phyloP scores from a whole-genome alignment of 257 asterid genomes.

The Penstemon newberryi region DNA sequence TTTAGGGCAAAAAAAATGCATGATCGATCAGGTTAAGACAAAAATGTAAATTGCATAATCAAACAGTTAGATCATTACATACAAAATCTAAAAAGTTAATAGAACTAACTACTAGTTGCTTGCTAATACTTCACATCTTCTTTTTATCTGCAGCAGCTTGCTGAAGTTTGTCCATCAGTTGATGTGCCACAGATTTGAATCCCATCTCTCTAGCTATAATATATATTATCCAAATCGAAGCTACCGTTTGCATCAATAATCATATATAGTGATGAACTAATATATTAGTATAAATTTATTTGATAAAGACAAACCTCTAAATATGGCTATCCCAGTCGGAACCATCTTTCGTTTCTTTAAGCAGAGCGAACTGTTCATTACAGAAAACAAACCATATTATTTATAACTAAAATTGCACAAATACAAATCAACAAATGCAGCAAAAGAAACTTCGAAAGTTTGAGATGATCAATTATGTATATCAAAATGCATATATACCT shows the following conservation, averaged over 20 bases:
- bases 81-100: neutral
- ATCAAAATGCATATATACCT: conserved; percentile 43
- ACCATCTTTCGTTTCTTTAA: conserved; percentile 68
- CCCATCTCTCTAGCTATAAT: conserved; percentile 73
- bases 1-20: no score
- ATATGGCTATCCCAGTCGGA: conserved; percentile 83
- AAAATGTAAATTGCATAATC: no score
- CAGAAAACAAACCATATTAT: neutral
- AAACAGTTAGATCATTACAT: neutral
- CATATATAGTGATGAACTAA: neutral
- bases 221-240: neutral
- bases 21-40: no score
- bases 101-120: neutral
- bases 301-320: conserved; percentile 49
- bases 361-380: conserved; percentile 65
- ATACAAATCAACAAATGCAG: neutral
- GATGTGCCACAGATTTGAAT: conserved; percentile 83
- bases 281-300: neutral
- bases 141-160: conserved; percentile 30
- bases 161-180: conserved; percentile 64
- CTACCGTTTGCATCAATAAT: neutral
- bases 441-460: neutral
- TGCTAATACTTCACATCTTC: conserved; percentile 1
- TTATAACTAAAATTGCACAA: neutral
- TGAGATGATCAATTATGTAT: neutral